A percentile compares a stretch with the other conserved stretches of the same genome.
Evolutionary conservation across 176 grass and related monocot species (phyloP).

Genomic region (Ananas comosus): DNA sequence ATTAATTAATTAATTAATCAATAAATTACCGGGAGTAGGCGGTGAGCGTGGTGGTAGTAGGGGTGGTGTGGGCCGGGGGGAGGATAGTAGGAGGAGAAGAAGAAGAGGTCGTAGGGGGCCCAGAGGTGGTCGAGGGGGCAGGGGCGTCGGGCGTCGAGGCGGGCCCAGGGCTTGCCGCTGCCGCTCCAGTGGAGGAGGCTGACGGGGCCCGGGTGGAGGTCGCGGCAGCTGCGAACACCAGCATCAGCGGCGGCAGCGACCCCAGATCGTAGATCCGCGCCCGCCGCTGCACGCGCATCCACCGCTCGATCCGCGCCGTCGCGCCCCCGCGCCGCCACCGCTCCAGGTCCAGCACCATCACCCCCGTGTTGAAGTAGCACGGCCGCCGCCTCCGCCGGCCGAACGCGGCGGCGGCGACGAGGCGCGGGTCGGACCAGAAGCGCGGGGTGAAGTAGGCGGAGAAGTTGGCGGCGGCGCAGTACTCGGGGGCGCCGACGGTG

Average conservation of each 20-base stretch:
- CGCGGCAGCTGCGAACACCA: constrained; percentile 19
- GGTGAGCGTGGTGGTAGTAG: neutral
- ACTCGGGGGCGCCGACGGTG: constrained; percentile 13
- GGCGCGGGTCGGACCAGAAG: constrained; percentile 19
- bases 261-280: constrained; percentile 17
- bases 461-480: constrained; percentile 28
- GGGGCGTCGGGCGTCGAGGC: constrained; percentile 14
- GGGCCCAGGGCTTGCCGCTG: constrained; percentile 20
- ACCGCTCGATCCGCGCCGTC: constrained; percentile 13
- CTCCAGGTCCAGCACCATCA: constrained; percentile 16
- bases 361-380: constrained; percentile 21
- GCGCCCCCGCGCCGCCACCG: constrained; percentile 5
- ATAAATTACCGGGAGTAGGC: too few species aligned
- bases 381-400: neutral
- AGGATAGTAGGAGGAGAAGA: too few species aligned
- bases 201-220: constrained; percentile 12
- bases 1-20: too few species aligned
- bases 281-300: constrained; percentile 19
- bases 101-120: constrained; percentile 17
- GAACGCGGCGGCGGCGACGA: neutral
- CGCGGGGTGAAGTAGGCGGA: constrained; percentile 19
- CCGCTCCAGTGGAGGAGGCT: constrained; percentile 26
- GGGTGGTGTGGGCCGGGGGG: too few species aligned
- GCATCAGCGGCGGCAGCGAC: constrained; percentile 8
- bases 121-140: constrained; percentile 17